phyloP scores from a whole-genome alignment of 2,329 filamentous ascomycete species.

The Botrytis deweyae region DNA sequence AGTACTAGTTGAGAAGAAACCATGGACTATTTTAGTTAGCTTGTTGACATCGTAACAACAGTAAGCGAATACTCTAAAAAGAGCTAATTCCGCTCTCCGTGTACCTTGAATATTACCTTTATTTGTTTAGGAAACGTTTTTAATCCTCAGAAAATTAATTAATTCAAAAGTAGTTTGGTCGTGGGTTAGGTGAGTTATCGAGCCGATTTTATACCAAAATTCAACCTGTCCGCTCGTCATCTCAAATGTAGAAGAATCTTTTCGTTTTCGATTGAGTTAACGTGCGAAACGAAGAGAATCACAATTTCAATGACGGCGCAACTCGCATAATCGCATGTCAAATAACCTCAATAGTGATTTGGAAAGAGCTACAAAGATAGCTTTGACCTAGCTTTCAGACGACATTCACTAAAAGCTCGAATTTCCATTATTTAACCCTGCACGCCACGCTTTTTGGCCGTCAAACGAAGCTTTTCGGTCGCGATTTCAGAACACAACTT shows the following conservation, averaged over 20 bases:
- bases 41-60: no score
- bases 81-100: background rate
- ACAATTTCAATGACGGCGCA: background rate
- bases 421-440: background rate
- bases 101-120: background rate
- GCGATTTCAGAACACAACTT: background rate
- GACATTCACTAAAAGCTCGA: background rate
- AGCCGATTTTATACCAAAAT: conserved; percentile 7
- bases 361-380: background rate
- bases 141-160: background rate
- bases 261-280: conserved; percentile 17
- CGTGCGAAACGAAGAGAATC: conserved; percentile 11
- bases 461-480: conserved; percentile 15
- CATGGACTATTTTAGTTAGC: background rate
- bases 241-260: conserved; percentile 19
- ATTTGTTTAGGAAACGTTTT: conserved; percentile 17
- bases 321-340: background rate
- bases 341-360: background rate
- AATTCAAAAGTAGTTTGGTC: background rate
- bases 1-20: background rate
- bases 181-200: conserved; percentile 15
- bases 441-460: background rate
- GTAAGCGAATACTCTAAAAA: background rate
- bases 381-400: background rate
- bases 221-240: conserved; percentile 20